Evolutionary conservation across 176 grass and related monocot genomes (phyloP), one percentile per base, ranked within the genome.

Genomic region (Tillandsia leiboldiana): DNA sequence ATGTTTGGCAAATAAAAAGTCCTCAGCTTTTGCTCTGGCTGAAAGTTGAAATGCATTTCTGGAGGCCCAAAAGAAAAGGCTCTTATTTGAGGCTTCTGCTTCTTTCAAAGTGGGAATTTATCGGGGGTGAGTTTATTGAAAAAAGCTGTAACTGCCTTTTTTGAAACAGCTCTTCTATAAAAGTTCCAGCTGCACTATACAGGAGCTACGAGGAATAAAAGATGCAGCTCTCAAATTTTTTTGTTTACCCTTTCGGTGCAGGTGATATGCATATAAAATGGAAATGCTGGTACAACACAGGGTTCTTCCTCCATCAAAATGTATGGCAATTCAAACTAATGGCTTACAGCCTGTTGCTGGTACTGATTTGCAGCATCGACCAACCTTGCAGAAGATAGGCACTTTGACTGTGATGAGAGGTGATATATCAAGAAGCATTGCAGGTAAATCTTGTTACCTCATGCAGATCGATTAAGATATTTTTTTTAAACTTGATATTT

Each of bases 381-480:
- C 81, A 66, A 49, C 50, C 64, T 87, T 50, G 66, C 42, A 69
- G 86, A 86, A 79, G 91, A 80, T 72, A 87, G 82, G 65, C 53
- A 23, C 48, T 8, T 87, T 67, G 95, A 99, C 78, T 67, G 26
- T 82, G 84, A 88, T 29, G 95, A 99, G 75, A 85, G 90, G 74
- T 80, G 4, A 82, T 99, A 79, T 99, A 88, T 83, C 90, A 88
- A 66, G 84, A 99, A 90, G 94, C 94, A 9, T 78, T 99, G 59
- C 95, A 94, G 89, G 95, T 93, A 89, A 57, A 53, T 57, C 33
- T 81, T 77, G 50, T 74, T 71, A 3, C 51, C 54, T 61, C 42
- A 66, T 6, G 61, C 7, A 52, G 53, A 58, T 51, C 64, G 76
- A 65, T 76, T 52, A 51, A 20, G 73, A 20, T 66, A 20, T 9